Evolutionary conservation across 768 basidiomycete species (phyloP), one percentile per base, ranked within the genome.

Genomic region (Naematelia encephala): DNA sequence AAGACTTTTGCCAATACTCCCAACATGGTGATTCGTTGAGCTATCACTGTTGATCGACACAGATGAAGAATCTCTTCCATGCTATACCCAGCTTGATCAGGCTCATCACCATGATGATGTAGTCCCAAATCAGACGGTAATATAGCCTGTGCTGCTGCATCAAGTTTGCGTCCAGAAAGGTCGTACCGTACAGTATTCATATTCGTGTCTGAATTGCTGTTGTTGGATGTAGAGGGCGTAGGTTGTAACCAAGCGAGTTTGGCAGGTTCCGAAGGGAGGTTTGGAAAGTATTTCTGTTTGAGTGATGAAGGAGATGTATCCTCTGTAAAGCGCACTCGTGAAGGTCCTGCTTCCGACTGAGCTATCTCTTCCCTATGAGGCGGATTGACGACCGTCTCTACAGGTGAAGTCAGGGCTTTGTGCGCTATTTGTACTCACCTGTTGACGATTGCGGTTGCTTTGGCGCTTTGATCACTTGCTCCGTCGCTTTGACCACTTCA

Each of bases 41-140:
- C 86, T 12, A 86, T 85, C 0, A 92, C 87, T 1, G 86, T 90
- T 0, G 90, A 91, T 39, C 89, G 80, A 2, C 86, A 84, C 8
- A 93, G 81, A 42, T 88, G 78, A 46, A 93, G 86, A 2, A 94
- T 81, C 60, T 94, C 92, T 45, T 90, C 86, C 1, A 94, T 79
- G 0, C 90, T 92, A 77, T 96, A 96, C 0, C 91, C 92, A 0
- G 92, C 92, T 57, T 82, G 84, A 28, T 80, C 78, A 1, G 86
- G 83, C 4, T 81, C 80, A 56, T 89, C 86, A 0, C 91, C 87
- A 70, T 94, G 92, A 71, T 96, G 92, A 76, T 97, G 91, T 2
- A 94, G 80, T 3, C 92, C 92, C 4, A 91, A 82, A 77, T 91
- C 86, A 0, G 89, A 87, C 1, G 91, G 91, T 2, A 94, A 80